phyloP scores from a whole-genome alignment of 179 eudicot species.

The Corrigiola litoralis region DNA sequence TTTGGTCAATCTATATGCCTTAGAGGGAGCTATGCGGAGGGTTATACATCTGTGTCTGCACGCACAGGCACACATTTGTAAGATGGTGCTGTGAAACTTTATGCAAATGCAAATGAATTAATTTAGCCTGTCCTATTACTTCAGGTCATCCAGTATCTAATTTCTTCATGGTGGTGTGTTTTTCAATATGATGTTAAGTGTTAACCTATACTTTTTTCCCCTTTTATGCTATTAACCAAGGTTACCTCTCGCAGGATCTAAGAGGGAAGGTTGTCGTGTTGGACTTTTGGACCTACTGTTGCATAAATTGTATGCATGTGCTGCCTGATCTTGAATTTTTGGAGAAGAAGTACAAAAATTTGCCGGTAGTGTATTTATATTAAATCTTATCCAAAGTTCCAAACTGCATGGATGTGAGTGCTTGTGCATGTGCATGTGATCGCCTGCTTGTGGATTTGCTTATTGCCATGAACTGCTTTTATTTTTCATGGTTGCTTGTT shows the following conservation, averaged over 20 bases:
- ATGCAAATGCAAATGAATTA: too few relatives aligned
- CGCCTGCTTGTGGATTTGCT: constrained; percentile 7
- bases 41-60: too few relatives aligned
- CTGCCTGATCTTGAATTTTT: constrained; percentile 89
- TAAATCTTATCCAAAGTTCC: constrained; percentile 11
- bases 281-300: constrained; percentile 99
- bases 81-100: too few relatives aligned
- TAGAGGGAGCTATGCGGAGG: too few relatives aligned
- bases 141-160: too few relatives aligned
- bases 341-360: constrained; percentile 90
- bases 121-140: too few relatives aligned
- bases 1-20: too few relatives aligned
- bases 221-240: background rate
- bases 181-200: background rate
- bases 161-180: background rate
- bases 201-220: background rate
- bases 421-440: background rate
- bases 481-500: constrained; percentile 7
- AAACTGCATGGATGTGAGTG: constrained; percentile 1
- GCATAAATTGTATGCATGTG: constrained; percentile 98
- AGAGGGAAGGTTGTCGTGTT: constrained; percentile 92
- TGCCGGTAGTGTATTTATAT: constrained; percentile 54
- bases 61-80: too few relatives aligned
- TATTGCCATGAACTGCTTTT: background rate
- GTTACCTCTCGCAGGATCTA: constrained; percentile 59